These are phyloP conservation scores for Carex arenaria DNA, from an alignment of 202 grass and related monocot genomes.

Conservation along the genomic window DNA sequence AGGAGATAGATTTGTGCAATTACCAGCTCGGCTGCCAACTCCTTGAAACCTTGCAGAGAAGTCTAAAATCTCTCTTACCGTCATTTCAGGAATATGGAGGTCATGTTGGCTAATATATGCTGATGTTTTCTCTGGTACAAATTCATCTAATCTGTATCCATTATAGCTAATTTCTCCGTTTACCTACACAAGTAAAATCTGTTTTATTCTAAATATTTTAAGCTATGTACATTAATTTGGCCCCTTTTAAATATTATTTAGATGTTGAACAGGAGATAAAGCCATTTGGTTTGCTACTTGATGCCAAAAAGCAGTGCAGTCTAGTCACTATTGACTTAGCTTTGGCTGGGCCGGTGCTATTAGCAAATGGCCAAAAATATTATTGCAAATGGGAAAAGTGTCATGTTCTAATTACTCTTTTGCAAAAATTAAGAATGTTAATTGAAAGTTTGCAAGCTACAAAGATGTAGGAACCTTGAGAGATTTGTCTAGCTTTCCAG, in stretches of 20 bases:
- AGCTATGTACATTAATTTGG: not conserved
- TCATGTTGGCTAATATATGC: slow-evolving; percentile 87
- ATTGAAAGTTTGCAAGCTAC: slow-evolving; percentile 5
- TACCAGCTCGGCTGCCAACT: slow-evolving; percentile 70
- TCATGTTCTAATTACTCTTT: not conserved
- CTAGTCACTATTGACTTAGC: not conserved
- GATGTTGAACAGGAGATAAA: not conserved
- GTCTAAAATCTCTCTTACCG: slow-evolving; percentile 75
- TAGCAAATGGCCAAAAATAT: no score
- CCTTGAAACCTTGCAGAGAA: slow-evolving; percentile 93
- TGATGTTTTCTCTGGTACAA: slow-evolving; percentile 75
- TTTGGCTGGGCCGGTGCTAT: not conserved
- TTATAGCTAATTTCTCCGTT: slow-evolving; percentile 72
- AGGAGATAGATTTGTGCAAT: not conserved
- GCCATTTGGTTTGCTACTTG: not conserved
- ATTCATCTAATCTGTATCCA: slow-evolving; percentile 51
- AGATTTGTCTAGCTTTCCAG: slow-evolving; percentile 48
- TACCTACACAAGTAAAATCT: slow-evolving; percentile 23
- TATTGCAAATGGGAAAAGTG: not conserved
- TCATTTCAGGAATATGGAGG: slow-evolving; percentile 79
- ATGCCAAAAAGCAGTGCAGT: not conserved
- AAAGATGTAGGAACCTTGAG: slow-evolving; percentile 37
- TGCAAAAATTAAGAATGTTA: not conserved
- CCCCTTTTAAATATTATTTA: not conserved
- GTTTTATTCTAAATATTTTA: not conserved